phyloP scores from a whole-genome alignment of 2,329 filamentous ascomycete species.

The Aspergillus novoparasiticus region DNA sequence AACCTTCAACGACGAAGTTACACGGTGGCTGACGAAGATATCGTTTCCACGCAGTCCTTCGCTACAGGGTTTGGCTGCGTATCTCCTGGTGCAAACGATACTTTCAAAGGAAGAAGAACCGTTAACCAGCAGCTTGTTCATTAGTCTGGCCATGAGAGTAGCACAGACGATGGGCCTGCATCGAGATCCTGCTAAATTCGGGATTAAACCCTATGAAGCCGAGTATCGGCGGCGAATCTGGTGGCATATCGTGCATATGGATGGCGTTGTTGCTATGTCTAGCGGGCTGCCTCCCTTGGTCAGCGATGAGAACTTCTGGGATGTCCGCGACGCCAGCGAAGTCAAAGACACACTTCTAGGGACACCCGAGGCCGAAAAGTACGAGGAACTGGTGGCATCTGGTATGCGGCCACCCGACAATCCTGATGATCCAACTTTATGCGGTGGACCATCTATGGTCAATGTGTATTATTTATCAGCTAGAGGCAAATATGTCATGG shows the following conservation, averaged over 20 bases:
- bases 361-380: conserved; percentile 39
- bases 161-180: conserved; percentile 53
- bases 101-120: conserved; percentile 53
- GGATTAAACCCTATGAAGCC: conserved; percentile 47
- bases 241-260: conserved; percentile 54
- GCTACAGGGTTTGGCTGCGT: conserved; percentile 49
- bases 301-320: conserved; percentile 51
- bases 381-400: conserved; percentile 37
- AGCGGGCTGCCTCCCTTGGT: conserved; percentile 52
- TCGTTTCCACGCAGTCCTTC: conserved; percentile 50
- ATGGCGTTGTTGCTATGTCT: conserved; percentile 53
- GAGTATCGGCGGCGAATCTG: conserved; percentile 50
- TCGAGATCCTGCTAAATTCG: conserved; percentile 52
- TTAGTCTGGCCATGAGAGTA: conserved; percentile 50
- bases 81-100: conserved; percentile 51
- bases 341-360: conserved; percentile 49
- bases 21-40: conserved; percentile 45
- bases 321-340: conserved; percentile 50
- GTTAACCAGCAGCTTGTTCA: conserved; percentile 51
- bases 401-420: conserved; percentile 40
- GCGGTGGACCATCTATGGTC: conserved; percentile 44
- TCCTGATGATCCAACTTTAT: conserved; percentile 45
- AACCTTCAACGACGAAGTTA: conserved; percentile 46
- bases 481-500: conserved; percentile 49
- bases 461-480: conserved; percentile 48